Base-by-base conservation (phyloP, 176 grass and related monocot species). In the Tuctoria greenei region DNA sequence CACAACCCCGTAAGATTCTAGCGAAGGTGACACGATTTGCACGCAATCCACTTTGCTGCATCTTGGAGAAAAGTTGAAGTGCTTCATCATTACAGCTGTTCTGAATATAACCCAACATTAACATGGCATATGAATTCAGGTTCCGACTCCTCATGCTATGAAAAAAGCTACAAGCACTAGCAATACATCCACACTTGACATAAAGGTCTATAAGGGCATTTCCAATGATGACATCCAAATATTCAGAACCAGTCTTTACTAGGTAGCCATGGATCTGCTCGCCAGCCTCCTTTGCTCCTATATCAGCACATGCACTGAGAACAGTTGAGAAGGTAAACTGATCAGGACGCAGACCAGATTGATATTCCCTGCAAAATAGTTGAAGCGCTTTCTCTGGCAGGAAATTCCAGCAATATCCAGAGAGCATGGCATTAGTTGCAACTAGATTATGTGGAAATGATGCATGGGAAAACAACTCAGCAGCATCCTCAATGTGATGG, bases 201-300 rank as follows among this genome's bases (percentile, higher is more conserved):
- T 91, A 97, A 42, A 93, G 87, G 62, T 91, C 74, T 83, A 97
- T 90, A 63, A 97, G 76, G 69, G 86, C 79, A 87, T 93, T 97
- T 81, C 88, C 91, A 80, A 90, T 62, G 65, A 92, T 62, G 47
- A 89, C 38, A 78, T 97, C 95, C 54, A 81, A 60, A 44, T 84
- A 83, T 73, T 83, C 90, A 57, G 86, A 93, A 66, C 95, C 91
- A 51, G 20, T 86, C 82, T 97, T 97, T 34, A 86, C 52, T 81
- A 90, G 74, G 81, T 74, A 56, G 61, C 84, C 84, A 64, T 97
- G 95, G 79, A 97, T 83, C 81, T 97, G 91, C 69, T 93, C 81
- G 66, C 95, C 95, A 47, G 69, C 71, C 70, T 84, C 76, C 76
- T 81, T 87, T 81, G 89, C 86, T 75, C 61, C 72, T 63, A 88